Evolutionary conservation across 208 protist genomes (phyloP).

Genomic region (Angomonas deanei): DNA sequence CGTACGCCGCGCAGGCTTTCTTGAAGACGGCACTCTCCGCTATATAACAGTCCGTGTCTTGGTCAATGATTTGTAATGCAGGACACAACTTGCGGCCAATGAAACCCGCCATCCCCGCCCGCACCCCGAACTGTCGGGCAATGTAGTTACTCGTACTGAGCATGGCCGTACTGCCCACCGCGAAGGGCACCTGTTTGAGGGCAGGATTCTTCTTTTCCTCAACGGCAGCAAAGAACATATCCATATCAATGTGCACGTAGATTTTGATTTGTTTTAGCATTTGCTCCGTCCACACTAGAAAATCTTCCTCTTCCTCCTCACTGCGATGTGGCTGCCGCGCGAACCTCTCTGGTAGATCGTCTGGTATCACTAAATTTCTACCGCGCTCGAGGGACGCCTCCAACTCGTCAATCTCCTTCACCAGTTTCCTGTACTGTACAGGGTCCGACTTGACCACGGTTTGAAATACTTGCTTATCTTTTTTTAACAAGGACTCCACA

Average conservation of each 20-base stretch:
- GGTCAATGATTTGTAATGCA: constrained; percentile 65
- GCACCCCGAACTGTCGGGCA: constrained; percentile 91
- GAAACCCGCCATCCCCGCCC: constrained; percentile 93
- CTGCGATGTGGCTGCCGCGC: background rate
- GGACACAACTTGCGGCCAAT: constrained; percentile 86
- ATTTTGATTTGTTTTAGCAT: constrained; percentile 14
- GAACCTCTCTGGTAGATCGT: background rate
- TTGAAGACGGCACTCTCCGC: constrained; percentile 47
- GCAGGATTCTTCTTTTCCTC: constrained; percentile 87
- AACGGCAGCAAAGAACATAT: constrained; percentile 90
- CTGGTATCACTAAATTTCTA: background rate
- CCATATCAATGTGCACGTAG: constrained; percentile 81
- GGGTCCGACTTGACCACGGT: constrained; percentile 12
- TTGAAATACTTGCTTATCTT: constrained; percentile 14
- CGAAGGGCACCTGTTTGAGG: constrained; percentile 81
- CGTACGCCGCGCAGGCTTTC: constrained; percentile 60
- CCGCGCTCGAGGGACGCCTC: constrained; percentile 17
- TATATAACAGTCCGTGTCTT: constrained; percentile 57
- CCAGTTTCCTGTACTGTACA: background rate
- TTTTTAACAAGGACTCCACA: constrained; percentile 30
- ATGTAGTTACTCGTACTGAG: constrained; percentile 93
- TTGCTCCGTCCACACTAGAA: background rate
- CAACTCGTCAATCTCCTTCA: constrained; percentile 3
- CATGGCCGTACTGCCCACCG: constrained; percentile 88
- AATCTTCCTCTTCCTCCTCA: background rate